Evolutionary conservation across 2,329 filamentous ascomycete species (phyloP), one percentile per base, ranked within the genome.

Genomic region (Monilinia laxa): DNA sequence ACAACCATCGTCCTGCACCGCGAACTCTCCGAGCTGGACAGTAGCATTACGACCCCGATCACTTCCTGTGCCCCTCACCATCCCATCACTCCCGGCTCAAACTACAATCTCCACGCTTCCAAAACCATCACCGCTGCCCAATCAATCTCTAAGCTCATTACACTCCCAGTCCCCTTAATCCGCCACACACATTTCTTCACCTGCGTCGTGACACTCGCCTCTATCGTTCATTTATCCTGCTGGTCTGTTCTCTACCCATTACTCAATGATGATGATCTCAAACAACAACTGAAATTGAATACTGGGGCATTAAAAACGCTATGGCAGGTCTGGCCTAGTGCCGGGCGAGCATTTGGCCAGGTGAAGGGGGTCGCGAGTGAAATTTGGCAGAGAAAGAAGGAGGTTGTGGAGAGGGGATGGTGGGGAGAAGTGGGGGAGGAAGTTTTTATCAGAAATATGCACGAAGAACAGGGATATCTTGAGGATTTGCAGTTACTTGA

Each of bases 151-250:
- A 85, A 86, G 71, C 83, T 93, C 71, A 86, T 92, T 59, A 89
- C 90, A 0, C 85, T 96, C 56, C 90, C 91, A 0, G 86, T 89
- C 5, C 84, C 88, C 0, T 80, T 94, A 2, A 82, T 89, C 5
- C 86, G 86, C 42, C 92, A 96, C 78, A 93, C 87, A 0, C 91
- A 92, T 67, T 93, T 94, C 78, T 93, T 95, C 79, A 91, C 89
- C 45, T 95, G 91, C 75, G 88, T 90, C 51, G 81, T 95, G 60
- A 91, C 91, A 1, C 81, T 94, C 64, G 90, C 89, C 23, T 91
- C 91, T 9, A 90, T 93, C 72, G 90, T 94, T 4, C 91, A 95
- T 73, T 82, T 96, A 31, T 91, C 89, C 65, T 91, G 90, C 70
- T 96, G 92, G 86, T 88, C 81, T 64, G 81, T 68, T 23, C 64